Conservation (phyloP, 2,329 filamentous ascomycete genomes). For the Cyanodermella asteris region DNA sequence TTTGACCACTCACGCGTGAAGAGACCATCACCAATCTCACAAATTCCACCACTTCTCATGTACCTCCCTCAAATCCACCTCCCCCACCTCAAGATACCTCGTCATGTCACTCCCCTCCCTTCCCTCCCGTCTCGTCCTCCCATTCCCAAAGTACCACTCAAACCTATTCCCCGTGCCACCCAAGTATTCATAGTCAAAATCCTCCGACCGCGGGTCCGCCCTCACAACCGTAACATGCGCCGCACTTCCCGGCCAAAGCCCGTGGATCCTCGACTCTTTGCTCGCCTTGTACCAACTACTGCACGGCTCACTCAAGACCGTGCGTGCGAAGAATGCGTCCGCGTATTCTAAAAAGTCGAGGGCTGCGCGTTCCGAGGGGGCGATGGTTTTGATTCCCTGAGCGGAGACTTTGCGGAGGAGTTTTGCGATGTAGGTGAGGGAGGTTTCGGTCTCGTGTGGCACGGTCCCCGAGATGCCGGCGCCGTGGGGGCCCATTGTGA, state of each 20-base stretch:
- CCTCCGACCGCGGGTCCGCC: conserved; percentile 35
- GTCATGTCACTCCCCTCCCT: conserved; percentile 37
- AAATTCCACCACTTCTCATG: conserved; percentile 58
- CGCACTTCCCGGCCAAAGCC: conserved; percentile 48
- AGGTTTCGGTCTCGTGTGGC: conserved; percentile 43
- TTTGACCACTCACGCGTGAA: too few species aligned
- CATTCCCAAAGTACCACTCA: conserved; percentile 35
- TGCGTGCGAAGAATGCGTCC: conserved; percentile 32
- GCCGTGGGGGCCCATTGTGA: conserved; percentile 38
- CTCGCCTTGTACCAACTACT: conserved; percentile 54
- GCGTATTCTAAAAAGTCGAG: conserved; percentile 42
- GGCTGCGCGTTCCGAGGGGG: conserved; percentile 33
- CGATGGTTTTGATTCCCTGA: conserved; percentile 43
- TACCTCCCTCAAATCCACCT: conserved; percentile 36
- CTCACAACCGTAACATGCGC: conserved; percentile 37
- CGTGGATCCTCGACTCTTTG: conserved; percentile 39
- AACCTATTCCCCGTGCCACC: conserved; percentile 21
- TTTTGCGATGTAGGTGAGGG: conserved; percentile 42
- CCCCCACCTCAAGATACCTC: conserved; percentile 36
- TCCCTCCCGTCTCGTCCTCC: conserved; percentile 38
- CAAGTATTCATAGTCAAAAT: conserved; percentile 31
- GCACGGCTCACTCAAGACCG: conserved; percentile 39
- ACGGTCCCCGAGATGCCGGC: conserved; percentile 42
- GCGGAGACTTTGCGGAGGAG: conserved; percentile 42
- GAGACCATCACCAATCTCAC: too few species aligned